Evolutionary conservation across 192 early-diverging fungal species (phyloP).

Genomic region (Podila epigama): DNA sequence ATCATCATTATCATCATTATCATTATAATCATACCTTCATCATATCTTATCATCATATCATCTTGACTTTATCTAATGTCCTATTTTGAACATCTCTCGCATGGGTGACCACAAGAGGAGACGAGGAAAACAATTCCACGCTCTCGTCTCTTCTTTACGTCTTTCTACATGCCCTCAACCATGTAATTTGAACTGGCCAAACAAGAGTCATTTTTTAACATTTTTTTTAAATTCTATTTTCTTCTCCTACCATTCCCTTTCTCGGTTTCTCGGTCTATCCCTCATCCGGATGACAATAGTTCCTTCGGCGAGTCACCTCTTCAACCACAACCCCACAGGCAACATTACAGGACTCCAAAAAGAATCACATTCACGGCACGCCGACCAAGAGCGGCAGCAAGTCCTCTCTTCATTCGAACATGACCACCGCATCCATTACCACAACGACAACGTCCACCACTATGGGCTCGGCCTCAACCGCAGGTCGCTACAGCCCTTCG

Average conservation of each 20-base stretch:
- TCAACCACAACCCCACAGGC: slow-evolving; percentile 55
- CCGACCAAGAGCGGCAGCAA: slow-evolving; percentile 2
- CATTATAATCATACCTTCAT: background rate
- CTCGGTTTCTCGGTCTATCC: background rate
- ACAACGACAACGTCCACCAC: slow-evolving; percentile 25
- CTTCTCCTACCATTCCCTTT: background rate
- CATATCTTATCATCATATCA: too few relatives aligned
- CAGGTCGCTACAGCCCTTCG: background rate
- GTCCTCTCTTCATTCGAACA: slow-evolving; percentile 25
- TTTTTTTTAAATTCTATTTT: background rate
- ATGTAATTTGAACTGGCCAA: background rate
- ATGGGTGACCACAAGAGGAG: background rate
- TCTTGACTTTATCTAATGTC: background rate
- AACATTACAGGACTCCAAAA: slow-evolving; percentile 33
- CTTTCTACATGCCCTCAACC: background rate
- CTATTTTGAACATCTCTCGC: background rate
- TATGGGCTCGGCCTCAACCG: slow-evolving; percentile 17
- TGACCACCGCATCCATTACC: slow-evolving; percentile 29
- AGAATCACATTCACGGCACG: slow-evolving; percentile 5
- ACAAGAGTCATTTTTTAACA: background rate
- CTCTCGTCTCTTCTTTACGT: too few relatives aligned
- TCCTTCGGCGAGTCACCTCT: slow-evolving; percentile 57
- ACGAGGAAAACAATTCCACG: too few relatives aligned
- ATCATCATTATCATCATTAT: background rate
- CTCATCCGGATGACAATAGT: slow-evolving; percentile 12